Evolutionary conservation across 768 basidiomycete genomes (phyloP), one percentile per base, ranked within the genome.

Genomic region (Mycena latifolia): DNA sequence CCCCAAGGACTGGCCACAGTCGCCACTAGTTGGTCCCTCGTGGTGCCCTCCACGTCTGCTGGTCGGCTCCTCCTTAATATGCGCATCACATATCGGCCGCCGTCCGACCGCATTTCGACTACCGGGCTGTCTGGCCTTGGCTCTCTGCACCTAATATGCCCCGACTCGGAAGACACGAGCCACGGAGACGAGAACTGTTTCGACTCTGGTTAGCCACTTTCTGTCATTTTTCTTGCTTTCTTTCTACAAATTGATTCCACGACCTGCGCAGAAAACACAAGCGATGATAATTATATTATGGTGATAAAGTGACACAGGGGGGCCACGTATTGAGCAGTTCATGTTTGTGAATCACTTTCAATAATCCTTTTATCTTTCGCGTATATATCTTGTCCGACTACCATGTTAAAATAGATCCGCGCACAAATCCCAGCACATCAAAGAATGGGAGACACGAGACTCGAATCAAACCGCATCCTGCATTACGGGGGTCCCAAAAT

Each of bases 11-110:
- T 70, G 53, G 69, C 69, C 0, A 70, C 65, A 8, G 52, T 70
- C 22, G 69, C 69, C 12, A 70, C 55, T 47, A 66, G 65, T 55
- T 70, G 69, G 69, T 66, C 65, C 2, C 57, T 70, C 17, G 69
- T 70, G 27, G 65, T 70, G 14, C 69, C 65, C 7, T 62, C 68
- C 9, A 63, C 68, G 20, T 69, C 68, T 24, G 64, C 68, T 1
- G 61, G 64, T 9, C 54, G 68, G 10, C 64, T 69, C 31, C 64
- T 69, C 14, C 63, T 69, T 18, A 66, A 63, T 37, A 66, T 69
- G 55, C 64, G 64, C 24, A 57, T 25, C 12, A 54, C 59, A 25
- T 48, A 61, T 31, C 37, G 43, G 31, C 60, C 68, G 5, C 25
- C 56, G 1, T 65, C 60, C 1, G 68, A 69, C 25, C 55, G 37